Base-by-base conservation (phyloP, 208 protist species). In the Acanthamoeba triangularis region DNA sequence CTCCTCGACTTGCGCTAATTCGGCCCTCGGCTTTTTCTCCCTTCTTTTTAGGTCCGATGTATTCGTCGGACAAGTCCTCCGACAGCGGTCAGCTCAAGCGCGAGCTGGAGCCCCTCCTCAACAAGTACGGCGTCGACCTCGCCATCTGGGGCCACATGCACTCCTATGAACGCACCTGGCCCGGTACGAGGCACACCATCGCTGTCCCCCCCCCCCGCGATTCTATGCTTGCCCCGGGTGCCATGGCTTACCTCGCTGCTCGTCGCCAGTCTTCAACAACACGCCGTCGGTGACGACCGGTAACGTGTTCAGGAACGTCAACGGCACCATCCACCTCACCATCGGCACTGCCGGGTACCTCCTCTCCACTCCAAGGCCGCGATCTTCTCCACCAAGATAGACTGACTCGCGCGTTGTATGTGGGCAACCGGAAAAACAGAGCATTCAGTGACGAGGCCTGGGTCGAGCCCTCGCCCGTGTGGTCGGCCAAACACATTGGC, bases 41-140 rank as follows among this genome's bases (percentile, higher is more conserved):
- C n/a, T 0, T n/a, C 25, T 11, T n/a, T 35, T 10, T 49, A 80
- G 63, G 88, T 54, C 88, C 84, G 33, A 90, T 90, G 88, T 94
- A 78, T 11, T 94, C 88, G 25, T 94, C 88, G 14, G 56, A 80
- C 67, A 78, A 49, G 56, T 44, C 37, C 14, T 76, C 88, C 23
- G 63, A 80, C 33, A 69, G 63, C 35, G 63, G 88, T 78, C 65
- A 41, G 23, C 88, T 94, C 33, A 49, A 78, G 44, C 30, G 37
- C 18, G 65, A 95, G 7, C 93, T 87, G 18, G 72, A 80, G 72
- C 63, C 63, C 2, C 72, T 95, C n/a, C 30, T 95, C 28, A 13
- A 95, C 44, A 47, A 80, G 91, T 85, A 95, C 20, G 69, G 72
- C 11, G 91, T 95, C 18, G 91, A 95, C n/a, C 72, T 95, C 56